A percentile compares a stretch with the other conserved stretches of the same genome.
Conservation (phyloP, 768 basidiomycete species). For the Xerocomellus chrysenteron region DNA sequence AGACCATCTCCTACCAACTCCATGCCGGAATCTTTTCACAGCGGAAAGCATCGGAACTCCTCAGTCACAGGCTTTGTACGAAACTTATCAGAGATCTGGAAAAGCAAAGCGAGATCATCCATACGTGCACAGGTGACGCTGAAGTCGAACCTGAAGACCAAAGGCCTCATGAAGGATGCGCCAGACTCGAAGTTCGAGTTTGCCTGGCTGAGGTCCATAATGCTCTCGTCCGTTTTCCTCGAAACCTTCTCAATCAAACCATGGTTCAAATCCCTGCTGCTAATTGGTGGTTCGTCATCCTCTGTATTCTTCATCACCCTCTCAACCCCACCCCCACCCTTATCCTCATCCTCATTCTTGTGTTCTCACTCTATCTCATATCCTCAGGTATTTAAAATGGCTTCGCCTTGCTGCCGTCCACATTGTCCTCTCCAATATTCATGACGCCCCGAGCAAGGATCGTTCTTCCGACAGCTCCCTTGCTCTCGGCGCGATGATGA, state of each 20-base stretch:
- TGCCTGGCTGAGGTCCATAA: not conserved
- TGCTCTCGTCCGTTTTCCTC: not conserved
- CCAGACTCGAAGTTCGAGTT: constrained; percentile 1
- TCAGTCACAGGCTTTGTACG: not conserved
- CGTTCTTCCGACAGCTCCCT: not conserved
- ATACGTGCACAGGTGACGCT: not conserved
- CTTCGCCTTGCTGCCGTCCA: not conserved
- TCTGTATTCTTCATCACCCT: too few species aligned
- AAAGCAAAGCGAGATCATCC: not conserved
- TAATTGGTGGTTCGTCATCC: constrained; percentile 1
- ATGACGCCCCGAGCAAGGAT: not conserved
- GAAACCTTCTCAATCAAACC: not conserved
- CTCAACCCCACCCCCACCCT: too few species aligned
- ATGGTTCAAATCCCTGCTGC: not conserved
- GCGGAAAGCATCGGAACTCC: not conserved
- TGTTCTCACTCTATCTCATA: not conserved
- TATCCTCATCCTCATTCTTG: not conserved
- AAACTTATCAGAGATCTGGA: not conserved
- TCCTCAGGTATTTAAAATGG: constrained; percentile 11
- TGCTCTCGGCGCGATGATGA: not conserved
- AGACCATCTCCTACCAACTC: constrained; percentile 9
- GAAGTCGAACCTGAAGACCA: too few species aligned
- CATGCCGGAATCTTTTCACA: not conserved
- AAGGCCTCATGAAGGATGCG: constrained; percentile 1
- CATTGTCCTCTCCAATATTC: not conserved